A percentile compares a stretch with the other conserved stretches of the same genome.
phyloP scores from a whole-genome alignment of 768 basidiomycete genomes.

The Hygrophorus pudorinus region DNA sequence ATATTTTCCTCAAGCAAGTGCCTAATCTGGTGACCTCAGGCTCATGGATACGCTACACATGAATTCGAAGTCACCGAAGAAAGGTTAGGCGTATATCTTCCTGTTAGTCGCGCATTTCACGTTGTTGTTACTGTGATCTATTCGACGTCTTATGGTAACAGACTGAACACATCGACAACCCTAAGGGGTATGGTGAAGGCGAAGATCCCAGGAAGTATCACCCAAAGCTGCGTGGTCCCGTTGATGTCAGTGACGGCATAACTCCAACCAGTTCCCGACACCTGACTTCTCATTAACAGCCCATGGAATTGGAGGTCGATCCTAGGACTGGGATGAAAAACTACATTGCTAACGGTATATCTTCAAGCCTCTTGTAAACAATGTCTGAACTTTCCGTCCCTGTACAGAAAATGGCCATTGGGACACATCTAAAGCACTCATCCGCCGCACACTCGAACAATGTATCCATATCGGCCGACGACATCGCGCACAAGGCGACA shows the following conservation, averaged over 20 bases:
- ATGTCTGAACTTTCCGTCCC: neutral
- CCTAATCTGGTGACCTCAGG: constrained; percentile 26
- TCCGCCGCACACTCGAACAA: constrained; percentile 59
- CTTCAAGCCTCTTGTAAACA: neutral
- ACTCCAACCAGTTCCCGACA: constrained; percentile 2
- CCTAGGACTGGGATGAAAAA: constrained; percentile 89
- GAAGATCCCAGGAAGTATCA: constrained; percentile 78
- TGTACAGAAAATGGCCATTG: constrained; percentile 56
- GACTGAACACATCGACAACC: constrained; percentile 89
- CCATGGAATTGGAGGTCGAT: constrained; percentile 79
- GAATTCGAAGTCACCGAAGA: constrained; percentile 84
- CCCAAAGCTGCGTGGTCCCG: constrained; percentile 67
- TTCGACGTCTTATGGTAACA: constrained; percentile 14
- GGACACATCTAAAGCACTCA: constrained; percentile 80
- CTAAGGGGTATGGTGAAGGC: constrained; percentile 78
- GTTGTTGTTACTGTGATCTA: neutral
- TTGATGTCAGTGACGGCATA: constrained; percentile 43
- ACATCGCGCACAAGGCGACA: constrained; percentile 45
- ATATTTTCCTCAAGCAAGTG: neutral
- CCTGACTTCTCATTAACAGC: constrained; percentile 26
- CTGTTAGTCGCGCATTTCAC: constrained; percentile 32
- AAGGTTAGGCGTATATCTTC: constrained; percentile 77
- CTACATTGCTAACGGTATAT: constrained; percentile 73
- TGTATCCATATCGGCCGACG: constrained; percentile 75
- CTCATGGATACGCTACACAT: constrained; percentile 70